Percentiles rank a stretch among this genome's conserved stretches.
Evolutionary conservation across 148 eudicot species (phyloP).

Genomic region (Persicaria tinctoria): DNA sequence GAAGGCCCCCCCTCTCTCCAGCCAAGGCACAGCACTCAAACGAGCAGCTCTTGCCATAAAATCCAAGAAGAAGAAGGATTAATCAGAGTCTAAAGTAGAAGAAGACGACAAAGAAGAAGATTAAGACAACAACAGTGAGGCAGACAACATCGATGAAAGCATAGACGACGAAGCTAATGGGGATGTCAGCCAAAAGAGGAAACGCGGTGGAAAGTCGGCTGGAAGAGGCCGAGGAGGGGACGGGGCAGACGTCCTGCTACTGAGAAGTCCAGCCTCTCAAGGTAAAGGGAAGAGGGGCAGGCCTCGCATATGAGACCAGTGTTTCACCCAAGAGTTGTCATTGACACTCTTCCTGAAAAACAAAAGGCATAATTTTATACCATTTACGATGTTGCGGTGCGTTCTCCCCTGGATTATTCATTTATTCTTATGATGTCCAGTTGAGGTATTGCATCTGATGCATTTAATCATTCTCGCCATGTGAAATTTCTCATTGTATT

Average conservation of each 20-base stretch:
- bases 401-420: too few species aligned
- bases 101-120: constrained; percentile 22
- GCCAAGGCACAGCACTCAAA: constrained; percentile 43
- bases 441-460: too few species aligned
- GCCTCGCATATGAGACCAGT: constrained; percentile 33
- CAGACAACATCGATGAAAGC: constrained; percentile 17
- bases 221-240: constrained; percentile 65
- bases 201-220: constrained; percentile 48
- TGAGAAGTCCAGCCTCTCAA: constrained; percentile 23
- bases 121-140: constrained; percentile 14
- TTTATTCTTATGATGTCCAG: too few species aligned
- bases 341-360: too few species aligned
- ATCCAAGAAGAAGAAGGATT: constrained; percentile 58
- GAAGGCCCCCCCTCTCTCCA: constrained; percentile 14
- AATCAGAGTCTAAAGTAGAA: constrained; percentile 56
- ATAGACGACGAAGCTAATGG: constrained; percentile 56
- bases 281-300: constrained; percentile 61
- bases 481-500: too few species aligned
- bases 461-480: too few species aligned
- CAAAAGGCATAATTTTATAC: too few species aligned
- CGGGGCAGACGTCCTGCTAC: constrained; percentile 40
- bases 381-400: too few species aligned
- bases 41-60: constrained; percentile 26
- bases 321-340: too few species aligned
- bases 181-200: constrained; percentile 23